Base-by-base conservation (phyloP, 225 moss, liverwort and hornwort genomes). In the Neckera pumila region DNA sequence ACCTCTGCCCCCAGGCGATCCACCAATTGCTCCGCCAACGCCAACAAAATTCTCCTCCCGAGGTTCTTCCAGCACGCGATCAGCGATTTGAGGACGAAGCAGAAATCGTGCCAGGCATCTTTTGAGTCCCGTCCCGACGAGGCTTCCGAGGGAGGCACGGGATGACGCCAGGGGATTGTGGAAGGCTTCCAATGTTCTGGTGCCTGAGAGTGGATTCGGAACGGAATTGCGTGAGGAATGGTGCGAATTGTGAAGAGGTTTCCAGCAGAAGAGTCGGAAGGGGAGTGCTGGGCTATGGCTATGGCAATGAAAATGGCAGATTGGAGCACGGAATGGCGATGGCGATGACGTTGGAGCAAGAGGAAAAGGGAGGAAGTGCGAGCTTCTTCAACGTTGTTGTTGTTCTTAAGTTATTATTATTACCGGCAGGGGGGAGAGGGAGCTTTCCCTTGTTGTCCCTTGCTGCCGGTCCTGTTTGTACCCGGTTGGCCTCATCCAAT, bases 371-470 rank as follows among this genome's bases (percentile, higher is more conserved):
- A 69, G 67, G 64, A 60, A 78, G 64, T 31, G 36, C 59, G 79
- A 83, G 84, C 77, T 88, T 59, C 81, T 89, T 64, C 91, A 91
- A 81, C 77, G 91, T 69, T 87, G 87, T 79, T 84, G 88, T 65
- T 75, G 36, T 69, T 33, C 81, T 87, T 80, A 51, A 76, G 76
- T 51, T 51, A 76, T 51, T 49, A 75, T 51, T 75, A 31, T 42
- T 84, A 79, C 85, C 62, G 51, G 85, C 71, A 58, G 78, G 23
- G 40, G 53, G 42, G 54, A 34, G 45, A n/a, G 15, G n/a, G n/a
- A n/a, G 38, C 63, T 51, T 65, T 33, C 76, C 40, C 47, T 84
- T 90, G 83, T 83, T 86, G 78, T 66, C 83, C 83, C 83, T 70
- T 90, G 83, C 83, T 87, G 86, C 90, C 86, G 86, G 83, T 77